Conservation (phyloP, 805 yeast genomes). For the Zygoascus tannicola region DNA sequence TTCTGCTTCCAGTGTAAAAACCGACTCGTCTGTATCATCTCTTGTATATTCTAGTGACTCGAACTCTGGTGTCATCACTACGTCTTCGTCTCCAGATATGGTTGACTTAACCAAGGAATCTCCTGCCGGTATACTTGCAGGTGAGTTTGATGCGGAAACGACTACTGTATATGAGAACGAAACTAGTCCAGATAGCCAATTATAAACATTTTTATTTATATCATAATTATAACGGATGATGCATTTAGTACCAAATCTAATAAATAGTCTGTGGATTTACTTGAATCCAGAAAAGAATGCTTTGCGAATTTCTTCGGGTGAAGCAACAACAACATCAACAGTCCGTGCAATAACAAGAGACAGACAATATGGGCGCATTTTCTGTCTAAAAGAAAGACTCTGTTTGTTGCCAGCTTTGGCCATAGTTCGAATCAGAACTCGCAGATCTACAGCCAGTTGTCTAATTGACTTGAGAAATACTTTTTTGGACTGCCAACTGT, state of each 20-base stretch:
- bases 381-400: background rate
- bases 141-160: too few relatives aligned
- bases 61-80: background rate
- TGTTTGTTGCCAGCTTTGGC: background rate
- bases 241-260: too few relatives aligned
- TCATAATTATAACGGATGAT: too few relatives aligned
- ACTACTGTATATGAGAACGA: too few relatives aligned
- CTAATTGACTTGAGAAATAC: background rate
- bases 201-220: too few relatives aligned
- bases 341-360: background rate
- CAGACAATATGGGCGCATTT: background rate
- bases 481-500: conserved; percentile 1
- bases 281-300: background rate
- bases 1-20: background rate
- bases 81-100: conserved; percentile 3
- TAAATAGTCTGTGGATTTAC: too few relatives aligned
- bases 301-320: background rate
- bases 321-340: background rate
- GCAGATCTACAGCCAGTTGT: background rate
- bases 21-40: conserved; percentile 1
- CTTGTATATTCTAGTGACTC: background rate
- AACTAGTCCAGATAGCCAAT: too few relatives aligned
- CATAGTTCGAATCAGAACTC: background rate
- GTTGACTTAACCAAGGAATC: background rate
- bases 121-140: too few relatives aligned